Evolutionary conservation across 768 basidiomycete species (phyloP), one percentile per base, ranked within the genome.

Genomic region (Rhizopogon sp.): DNA sequence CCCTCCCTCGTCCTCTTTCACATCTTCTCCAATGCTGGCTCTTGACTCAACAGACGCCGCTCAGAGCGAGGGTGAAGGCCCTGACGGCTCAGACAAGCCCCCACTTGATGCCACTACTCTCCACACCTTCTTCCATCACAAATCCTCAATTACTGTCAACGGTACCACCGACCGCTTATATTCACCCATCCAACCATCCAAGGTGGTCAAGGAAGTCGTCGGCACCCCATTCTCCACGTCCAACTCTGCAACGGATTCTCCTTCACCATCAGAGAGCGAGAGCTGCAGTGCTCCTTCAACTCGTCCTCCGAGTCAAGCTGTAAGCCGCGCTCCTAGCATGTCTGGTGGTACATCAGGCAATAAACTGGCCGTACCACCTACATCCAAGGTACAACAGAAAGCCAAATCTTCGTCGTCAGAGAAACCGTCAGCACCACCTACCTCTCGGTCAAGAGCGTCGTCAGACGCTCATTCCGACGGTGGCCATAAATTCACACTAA

Each of bases 401-500:
- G 57, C 60, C 17, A 66, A 60, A 44, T 52, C 58, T 20, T 28
- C 61, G 0, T 46, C 58, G 25, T 58, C 67, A 39, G 54, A 46
- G 43, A 55, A 58, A 35, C 55, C 42, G 31, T 54, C 62, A 46
- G 49, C 58, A 16, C 39, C 53, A 50, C 50, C 70, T 57, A 54
- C 58, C 61, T 53, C 64, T 53, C 74, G 62, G 56, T 67, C 71
- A 61, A 62, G 64, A 64, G 77, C 52, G 55, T 74, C 54, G 70
- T 80, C 65, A 55, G 85, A 60, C 70, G 79, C 69, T 74, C 80
- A 72, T 14, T 82, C 85, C 53, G 81, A 83, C 42, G 75, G 74
- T 5, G 76, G 80, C 44, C 86, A 88, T 66, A 89, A 84, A 71
- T 94, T 94, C 73, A 88, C 79, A 41, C 80, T 97, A 63, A 94